Evolutionary conservation across 2,329 filamentous ascomycete genomes (phyloP), one percentile per base, ranked within the genome.

Genomic region (Raffaelea albimanens): DNA sequence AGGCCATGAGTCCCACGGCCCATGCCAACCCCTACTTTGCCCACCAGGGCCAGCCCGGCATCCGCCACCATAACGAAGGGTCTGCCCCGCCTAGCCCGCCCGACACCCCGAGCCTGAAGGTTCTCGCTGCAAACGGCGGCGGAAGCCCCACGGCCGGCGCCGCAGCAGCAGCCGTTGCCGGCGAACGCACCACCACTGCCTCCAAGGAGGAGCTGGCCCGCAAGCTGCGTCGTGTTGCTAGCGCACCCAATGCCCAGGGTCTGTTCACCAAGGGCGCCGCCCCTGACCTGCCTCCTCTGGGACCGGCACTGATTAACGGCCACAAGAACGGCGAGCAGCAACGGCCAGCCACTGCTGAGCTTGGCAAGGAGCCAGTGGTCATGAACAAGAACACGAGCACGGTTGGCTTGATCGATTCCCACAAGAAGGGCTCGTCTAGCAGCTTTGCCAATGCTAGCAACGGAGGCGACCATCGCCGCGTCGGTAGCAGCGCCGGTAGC

Each of bases 21-120:
- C 82, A 91, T 61, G 91, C 89, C 54, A 98, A 98, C 64, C 93
- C 93, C 18, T 98, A 98, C 68, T 98, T 97, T 66, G 86, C 83
- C 56, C 93, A 97, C 63, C 93, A 98, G 68, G 93, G 93, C 49
- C 89, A 89, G 58, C 93, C 93, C 4, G 87, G 87, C 54, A 73
- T 97, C 58, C 84, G 91, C 61, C 93, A 98, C 69, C 89, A 94
- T 70, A 95, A 97, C 65, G 88, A 93, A 57, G 87, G 84, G 60
- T 96, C 89, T 54, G 86, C 95, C 33, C 90, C 93, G 14, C 88
- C 89, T 13, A 95, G 90, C 52, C 91, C 93, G 25, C 88, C 91
- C 40, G 89, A 95, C 63, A 95, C 89, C 1, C 90, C 91, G 19
- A 80, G 80, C 52, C 72, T 91, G 55, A 86, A 85, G 67, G 73